Conservation (phyloP, 2,329 filamentous ascomycete genomes). For the Fusarium falciforme region DNA sequence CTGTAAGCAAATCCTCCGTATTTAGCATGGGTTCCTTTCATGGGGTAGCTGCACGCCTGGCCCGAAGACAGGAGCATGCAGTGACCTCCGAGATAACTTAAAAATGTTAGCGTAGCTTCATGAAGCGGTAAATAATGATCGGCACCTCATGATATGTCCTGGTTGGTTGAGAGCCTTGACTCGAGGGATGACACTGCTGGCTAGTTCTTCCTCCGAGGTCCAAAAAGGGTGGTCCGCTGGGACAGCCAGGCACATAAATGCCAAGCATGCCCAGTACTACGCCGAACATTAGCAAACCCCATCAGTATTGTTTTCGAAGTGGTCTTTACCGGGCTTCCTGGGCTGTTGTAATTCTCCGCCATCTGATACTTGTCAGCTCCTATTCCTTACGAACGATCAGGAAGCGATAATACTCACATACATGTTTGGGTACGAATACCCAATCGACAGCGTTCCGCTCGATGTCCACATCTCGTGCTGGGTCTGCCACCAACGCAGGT, state of each 20-base stretch:
- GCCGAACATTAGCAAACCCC: slow-evolving; percentile 40
- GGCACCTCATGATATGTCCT: slow-evolving; percentile 74
- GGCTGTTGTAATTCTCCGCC: slow-evolving; percentile 86
- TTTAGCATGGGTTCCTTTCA: slow-evolving; percentile 85
- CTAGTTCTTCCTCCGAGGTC: slow-evolving; percentile 73
- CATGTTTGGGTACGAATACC: slow-evolving; percentile 84
- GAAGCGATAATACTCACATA: slow-evolving; percentile 58
- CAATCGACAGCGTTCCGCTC: slow-evolving; percentile 79
- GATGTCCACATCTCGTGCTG: slow-evolving; percentile 80
- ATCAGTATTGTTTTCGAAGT: background rate
- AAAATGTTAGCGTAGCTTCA: slow-evolving; percentile 3
- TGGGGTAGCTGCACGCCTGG: slow-evolving; percentile 84
- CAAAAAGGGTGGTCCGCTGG: slow-evolving; percentile 80
- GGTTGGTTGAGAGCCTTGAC: slow-evolving; percentile 73
- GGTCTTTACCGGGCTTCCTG: slow-evolving; percentile 67
- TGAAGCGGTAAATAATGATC: background rate
- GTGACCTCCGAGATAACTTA: slow-evolving; percentile 75
- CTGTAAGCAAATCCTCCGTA: slow-evolving; percentile 85
- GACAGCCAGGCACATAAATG: slow-evolving; percentile 79
- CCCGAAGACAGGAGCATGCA: slow-evolving; percentile 81
- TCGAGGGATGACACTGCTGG: slow-evolving; percentile 65
- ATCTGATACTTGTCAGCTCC: slow-evolving; percentile 58
- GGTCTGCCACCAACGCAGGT: slow-evolving; percentile 83
- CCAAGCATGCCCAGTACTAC: slow-evolving; percentile 82
- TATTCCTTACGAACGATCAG: slow-evolving; percentile 1